phyloP scores from a whole-genome alignment of 2,329 filamentous ascomycete genomes.

The Leptoxyphium fumago region DNA sequence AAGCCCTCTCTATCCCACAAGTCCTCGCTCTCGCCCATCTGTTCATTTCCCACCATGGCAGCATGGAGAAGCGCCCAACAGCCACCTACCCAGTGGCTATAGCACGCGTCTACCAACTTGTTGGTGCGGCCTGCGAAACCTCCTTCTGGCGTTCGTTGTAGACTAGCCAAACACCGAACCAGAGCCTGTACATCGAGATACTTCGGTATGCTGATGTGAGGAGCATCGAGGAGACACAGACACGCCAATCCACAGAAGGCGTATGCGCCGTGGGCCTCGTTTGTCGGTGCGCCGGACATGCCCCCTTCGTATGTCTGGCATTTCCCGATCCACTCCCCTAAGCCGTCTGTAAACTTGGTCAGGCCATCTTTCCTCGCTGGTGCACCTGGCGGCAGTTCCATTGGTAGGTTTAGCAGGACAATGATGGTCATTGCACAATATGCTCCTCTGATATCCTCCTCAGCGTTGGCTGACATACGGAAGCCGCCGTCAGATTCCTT shows the following conservation, averaged over 20 bases:
- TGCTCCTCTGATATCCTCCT: constrained; percentile 86
- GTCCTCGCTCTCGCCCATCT: constrained; percentile 13
- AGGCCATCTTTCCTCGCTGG: constrained; percentile 50
- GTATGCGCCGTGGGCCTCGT: constrained; percentile 92
- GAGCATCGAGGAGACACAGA: constrained; percentile 70
- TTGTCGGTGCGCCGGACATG: constrained; percentile 69
- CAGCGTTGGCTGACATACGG: constrained; percentile 68
- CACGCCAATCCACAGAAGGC: constrained; percentile 88
- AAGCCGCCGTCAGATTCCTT: constrained; percentile 89
- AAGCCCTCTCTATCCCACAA: constrained; percentile 74
- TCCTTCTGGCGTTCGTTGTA: constrained; percentile 81
- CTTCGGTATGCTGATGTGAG: constrained; percentile 57
- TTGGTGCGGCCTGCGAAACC: constrained; percentile 90
- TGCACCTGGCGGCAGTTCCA: constrained; percentile 60
- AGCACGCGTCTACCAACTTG: constrained; percentile 95
- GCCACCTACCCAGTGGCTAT: constrained; percentile 92
- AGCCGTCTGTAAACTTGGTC: constrained; percentile 51
- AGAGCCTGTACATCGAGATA: constrained; percentile 65
- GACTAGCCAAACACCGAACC: constrained; percentile 74
- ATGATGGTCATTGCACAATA: constrained; percentile 83
- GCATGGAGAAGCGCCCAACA: constrained; percentile 89
- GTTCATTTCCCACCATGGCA: constrained; percentile 43
- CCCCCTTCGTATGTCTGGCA: constrained; percentile 97
- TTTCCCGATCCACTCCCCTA: constrained; percentile 65
- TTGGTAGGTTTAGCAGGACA: constrained; percentile 67